phyloP scores from a whole-genome alignment of 495 filamentous ascomycete genomes.

The Tetracladium setigerum region DNA sequence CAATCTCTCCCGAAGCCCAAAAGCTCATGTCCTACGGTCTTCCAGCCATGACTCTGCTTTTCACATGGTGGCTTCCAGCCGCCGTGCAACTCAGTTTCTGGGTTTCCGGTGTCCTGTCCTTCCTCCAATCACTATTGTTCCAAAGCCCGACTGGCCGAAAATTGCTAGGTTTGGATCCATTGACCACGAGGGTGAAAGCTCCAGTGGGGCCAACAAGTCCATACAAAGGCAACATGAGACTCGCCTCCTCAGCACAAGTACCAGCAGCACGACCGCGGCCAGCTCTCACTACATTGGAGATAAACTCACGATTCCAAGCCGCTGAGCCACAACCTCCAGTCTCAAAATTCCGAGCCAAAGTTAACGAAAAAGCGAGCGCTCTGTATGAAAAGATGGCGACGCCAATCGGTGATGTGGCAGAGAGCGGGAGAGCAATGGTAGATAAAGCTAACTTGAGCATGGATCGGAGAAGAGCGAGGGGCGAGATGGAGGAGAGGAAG shows the following conservation, averaged over 20 bases:
- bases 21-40: slow-evolving; percentile 49
- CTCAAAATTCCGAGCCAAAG: neutral
- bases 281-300: neutral
- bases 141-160: slow-evolving; percentile 40
- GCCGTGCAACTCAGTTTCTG: slow-evolving; percentile 68
- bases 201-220: slow-evolving; percentile 5
- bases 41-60: slow-evolving; percentile 50
- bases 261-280: no score
- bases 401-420: neutral
- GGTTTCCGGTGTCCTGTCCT: slow-evolving; percentile 43
- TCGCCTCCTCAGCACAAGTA: slow-evolving; percentile 16
- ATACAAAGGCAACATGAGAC: slow-evolving; percentile 16
- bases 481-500: slow-evolving; percentile 25
- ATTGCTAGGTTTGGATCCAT: slow-evolving; percentile 43
- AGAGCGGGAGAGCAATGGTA: slow-evolving; percentile 18
- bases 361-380: neutral
- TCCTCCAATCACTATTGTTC: slow-evolving; percentile 50
- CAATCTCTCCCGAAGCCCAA: slow-evolving; percentile 31
- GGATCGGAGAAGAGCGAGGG: slow-evolving; percentile 21
- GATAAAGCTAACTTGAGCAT: slow-evolving; percentile 28
- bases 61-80: slow-evolving; percentile 59
- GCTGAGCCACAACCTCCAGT: neutral
- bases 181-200: slow-evolving; percentile 12
- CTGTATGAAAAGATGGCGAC: no score
- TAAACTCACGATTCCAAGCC: slow-evolving; percentile 18